These are phyloP conservation scores for Phytopythium mirpurense DNA, from an alignment of 352 stramenopile genomes.

Conservation along the genomic window DNA sequence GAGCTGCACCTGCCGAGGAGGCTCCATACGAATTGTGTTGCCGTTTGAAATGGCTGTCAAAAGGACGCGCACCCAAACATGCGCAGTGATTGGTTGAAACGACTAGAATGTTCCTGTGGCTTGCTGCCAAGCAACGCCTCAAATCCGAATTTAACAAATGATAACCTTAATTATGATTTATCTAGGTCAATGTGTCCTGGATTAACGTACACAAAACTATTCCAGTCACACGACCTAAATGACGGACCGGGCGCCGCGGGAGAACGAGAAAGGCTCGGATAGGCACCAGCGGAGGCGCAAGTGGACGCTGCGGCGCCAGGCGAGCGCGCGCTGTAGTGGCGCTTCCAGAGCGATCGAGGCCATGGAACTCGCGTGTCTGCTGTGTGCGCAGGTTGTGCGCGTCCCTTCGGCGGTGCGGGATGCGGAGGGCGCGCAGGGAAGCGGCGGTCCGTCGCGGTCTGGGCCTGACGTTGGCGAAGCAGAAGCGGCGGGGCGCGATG, in stretches of 20 bases:
- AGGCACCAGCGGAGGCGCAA: not conserved
- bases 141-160: not conserved
- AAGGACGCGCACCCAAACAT: not conserved
- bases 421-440: slow-evolving; percentile 2
- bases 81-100: not conserved
- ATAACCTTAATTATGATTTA: not conserved
- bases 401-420: slow-evolving; percentile 8
- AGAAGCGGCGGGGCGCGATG: not conserved
- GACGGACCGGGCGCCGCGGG: not conserved
- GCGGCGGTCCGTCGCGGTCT: not conserved
- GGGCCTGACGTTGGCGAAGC: not conserved
- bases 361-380: slow-evolving; percentile 44
- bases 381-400: slow-evolving; percentile 25
- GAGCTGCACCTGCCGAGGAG: slow-evolving; percentile 46
- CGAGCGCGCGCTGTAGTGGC: not conserved
- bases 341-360: not conserved
- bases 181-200: not conserved
- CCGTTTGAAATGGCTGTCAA: not conserved
- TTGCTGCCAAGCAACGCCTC: not conserved
- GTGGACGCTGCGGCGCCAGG: not conserved
- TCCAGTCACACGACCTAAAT: no score
- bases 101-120: not conserved
- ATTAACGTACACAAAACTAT: no score
- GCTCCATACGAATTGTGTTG: slow-evolving; percentile 11
- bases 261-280: not conserved